These are phyloP conservation scores for Tilletia caries DNA, from an alignment of 1,284 basidiomycete genomes.

Conservation along the genomic window DNA sequence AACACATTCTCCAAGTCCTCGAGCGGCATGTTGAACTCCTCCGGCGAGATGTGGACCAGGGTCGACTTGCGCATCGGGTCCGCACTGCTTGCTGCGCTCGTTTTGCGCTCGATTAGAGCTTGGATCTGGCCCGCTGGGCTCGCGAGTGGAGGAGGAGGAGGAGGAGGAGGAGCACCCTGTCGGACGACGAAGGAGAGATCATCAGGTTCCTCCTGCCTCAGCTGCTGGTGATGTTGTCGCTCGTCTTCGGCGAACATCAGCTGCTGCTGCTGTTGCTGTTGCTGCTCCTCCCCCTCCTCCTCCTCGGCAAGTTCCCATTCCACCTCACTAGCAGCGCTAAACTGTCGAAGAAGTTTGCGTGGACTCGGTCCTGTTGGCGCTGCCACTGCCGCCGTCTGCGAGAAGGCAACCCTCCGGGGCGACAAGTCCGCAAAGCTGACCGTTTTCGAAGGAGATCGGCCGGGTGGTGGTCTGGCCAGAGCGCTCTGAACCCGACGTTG, in stretches of 20 bases:
- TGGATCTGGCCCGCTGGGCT: neutral
- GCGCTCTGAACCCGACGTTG: slow-evolving; percentile 6
- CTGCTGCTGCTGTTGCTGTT: neutral
- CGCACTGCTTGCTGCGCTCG: neutral
- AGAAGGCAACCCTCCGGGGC: neutral
- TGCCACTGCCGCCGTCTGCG: neutral
- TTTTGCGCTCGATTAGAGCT: neutral
- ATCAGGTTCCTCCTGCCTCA: no score
- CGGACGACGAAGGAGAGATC: no score
- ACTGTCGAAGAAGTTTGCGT: slow-evolving; percentile 6
- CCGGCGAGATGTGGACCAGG: slow-evolving; percentile 35
- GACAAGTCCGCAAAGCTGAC: neutral
- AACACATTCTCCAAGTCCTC: slow-evolving; percentile 30
- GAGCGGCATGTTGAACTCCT: slow-evolving; percentile 26
- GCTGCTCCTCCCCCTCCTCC: neutral
- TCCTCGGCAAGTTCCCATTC: slow-evolving; percentile 9
- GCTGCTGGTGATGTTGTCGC: no score
- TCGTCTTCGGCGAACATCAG: no score
- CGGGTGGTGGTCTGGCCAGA: neutral
- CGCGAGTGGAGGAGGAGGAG: neutral
- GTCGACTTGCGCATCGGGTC: slow-evolving; percentile 13
- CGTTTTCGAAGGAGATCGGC: neutral
- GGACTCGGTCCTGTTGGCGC: neutral
- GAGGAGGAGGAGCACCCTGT: no score
- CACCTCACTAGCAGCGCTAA: neutral